These are phyloP conservation scores for Epicoccum sorghinum DNA, from an alignment of 2,329 filamentous ascomycete genomes.

Conservation along the genomic window DNA sequence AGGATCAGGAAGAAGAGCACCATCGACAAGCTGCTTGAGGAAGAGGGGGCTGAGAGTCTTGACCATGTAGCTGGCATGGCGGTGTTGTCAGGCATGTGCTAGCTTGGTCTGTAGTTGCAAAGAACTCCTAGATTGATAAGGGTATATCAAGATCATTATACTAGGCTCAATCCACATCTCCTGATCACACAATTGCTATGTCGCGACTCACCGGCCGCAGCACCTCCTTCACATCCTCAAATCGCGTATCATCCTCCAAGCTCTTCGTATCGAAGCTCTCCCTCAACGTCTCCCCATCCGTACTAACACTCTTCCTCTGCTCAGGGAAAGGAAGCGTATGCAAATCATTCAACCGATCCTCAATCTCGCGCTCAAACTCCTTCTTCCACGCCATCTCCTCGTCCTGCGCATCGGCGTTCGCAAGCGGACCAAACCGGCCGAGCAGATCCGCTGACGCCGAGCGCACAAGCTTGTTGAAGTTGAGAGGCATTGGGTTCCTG, in stretches of 20 bases:
- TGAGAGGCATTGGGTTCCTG: background rate
- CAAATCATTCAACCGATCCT: constrained; percentile 11
- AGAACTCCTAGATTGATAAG: background rate
- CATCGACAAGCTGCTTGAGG: constrained; percentile 67
- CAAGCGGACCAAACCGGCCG: constrained; percentile 20
- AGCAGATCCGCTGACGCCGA: constrained; percentile 23
- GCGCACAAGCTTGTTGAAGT: constrained; percentile 3
- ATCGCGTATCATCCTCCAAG: constrained; percentile 5
- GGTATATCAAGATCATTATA: background rate
- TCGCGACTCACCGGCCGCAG: constrained; percentile 5
- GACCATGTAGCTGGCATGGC: constrained; percentile 34
- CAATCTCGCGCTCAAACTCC: constrained; percentile 24
- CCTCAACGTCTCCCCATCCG: constrained; percentile 4
- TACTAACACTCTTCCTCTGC: constrained; percentile 2
- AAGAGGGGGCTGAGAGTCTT: constrained; percentile 30
- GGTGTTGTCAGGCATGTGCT: constrained; percentile 41
- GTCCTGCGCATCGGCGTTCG: constrained; percentile 11
- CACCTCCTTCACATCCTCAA: constrained; percentile 13
- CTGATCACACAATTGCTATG: background rate
- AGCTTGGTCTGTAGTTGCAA: background rate
- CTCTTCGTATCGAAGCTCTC: constrained; percentile 5
- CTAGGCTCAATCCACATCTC: background rate
- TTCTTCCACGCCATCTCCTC: constrained; percentile 11
- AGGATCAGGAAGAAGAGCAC: constrained; percentile 69
- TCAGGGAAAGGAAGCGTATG: constrained; percentile 11